A percentile compares a stretch with the other conserved stretches of the same genome.
Conservation (phyloP, 2,329 filamentous ascomycete species). For the Claviceps digitariae region DNA sequence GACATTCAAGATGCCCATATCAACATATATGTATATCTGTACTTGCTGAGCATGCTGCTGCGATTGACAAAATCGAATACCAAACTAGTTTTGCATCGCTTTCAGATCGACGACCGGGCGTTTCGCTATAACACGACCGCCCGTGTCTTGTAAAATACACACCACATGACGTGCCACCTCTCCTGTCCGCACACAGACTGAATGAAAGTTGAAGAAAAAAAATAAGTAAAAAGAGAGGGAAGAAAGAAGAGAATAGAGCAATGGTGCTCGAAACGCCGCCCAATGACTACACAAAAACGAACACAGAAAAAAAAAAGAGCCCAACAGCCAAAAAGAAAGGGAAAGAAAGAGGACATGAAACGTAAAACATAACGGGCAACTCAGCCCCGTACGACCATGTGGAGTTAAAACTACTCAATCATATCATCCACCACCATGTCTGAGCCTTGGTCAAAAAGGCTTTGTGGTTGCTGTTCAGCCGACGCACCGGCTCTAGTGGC, state of each 20-base stretch:
- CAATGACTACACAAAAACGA: not conserved
- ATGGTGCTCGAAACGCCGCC: not conserved
- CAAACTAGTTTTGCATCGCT: not conserved
- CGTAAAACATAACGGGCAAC: not conserved
- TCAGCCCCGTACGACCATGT: not conserved
- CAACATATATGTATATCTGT: too few relatives aligned
- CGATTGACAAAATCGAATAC: not conserved
- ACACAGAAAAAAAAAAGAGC: not conserved
- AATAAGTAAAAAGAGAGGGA: not conserved
- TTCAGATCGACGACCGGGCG: not conserved
- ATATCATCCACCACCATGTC: not conserved
- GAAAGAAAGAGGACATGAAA: not conserved
- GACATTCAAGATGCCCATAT: too few relatives aligned
- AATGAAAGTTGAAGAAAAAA: not conserved
- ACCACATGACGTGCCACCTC: not conserved
- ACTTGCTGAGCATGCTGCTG: not conserved
- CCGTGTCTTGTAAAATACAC: not conserved
- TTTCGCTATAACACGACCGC: not conserved
- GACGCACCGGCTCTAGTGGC: constrained; percentile 11
- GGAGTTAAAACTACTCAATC: not conserved
- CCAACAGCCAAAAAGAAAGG: not conserved
- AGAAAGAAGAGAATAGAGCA: not conserved
- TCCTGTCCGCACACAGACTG: not conserved
- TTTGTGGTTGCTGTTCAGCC: not conserved
- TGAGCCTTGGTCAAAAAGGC: not conserved